Evolutionary conservation across 106 monocot species (phyloP), one percentile per base, ranked within the genome.

Genomic region (Hemerocallis citrina): DNA sequence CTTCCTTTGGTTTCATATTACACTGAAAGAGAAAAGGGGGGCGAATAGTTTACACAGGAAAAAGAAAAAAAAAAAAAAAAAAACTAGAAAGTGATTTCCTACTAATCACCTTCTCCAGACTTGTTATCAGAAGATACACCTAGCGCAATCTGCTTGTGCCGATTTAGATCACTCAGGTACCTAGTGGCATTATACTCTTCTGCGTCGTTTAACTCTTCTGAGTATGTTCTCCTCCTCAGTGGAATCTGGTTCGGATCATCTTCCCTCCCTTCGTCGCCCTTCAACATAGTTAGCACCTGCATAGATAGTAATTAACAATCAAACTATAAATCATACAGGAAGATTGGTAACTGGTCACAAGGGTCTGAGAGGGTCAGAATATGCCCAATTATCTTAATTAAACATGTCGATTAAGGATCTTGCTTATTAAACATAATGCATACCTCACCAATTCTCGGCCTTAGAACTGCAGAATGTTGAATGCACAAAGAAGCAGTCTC

Each of bases 401-500:
- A n/a, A n/a, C n/a, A n/a, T n/a, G n/a, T n/a, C n/a, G n/a, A n/a
- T n/a, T n/a, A n/a, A n/a, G n/a, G n/a, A n/a, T n/a, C 4, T 44
- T 15, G 6, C 7, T 34, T 33, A 11, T 17, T 17, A 57, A 0
- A 14, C 4, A 58, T 31, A 59, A 59, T n/a, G n/a, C 59, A 36
- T 59, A 70, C 78, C 85, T 93, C 70, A 32, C 85, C 78, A 71
- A 85, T 93, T 21, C 41, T 57, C 23, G 93, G 93, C 15, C 93
- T 64, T 7, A 75, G 58, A 15, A 62, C 51, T 13, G 85, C 30
- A 4, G 89, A 89, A 3, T 73, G 75, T 22, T 80, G 77, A 24
- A 85, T 70, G 68, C 93, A 93, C 39, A 72, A 33, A 1, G 67
- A 57, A 16, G 93, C 85, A 0, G 62, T 63, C n/a, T 42, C 45